Evolutionary conservation across 2,329 filamentous ascomycete genomes (phyloP), one percentile per base, ranked within the genome.

Genomic region (Aspergillus neotritici): DNA sequence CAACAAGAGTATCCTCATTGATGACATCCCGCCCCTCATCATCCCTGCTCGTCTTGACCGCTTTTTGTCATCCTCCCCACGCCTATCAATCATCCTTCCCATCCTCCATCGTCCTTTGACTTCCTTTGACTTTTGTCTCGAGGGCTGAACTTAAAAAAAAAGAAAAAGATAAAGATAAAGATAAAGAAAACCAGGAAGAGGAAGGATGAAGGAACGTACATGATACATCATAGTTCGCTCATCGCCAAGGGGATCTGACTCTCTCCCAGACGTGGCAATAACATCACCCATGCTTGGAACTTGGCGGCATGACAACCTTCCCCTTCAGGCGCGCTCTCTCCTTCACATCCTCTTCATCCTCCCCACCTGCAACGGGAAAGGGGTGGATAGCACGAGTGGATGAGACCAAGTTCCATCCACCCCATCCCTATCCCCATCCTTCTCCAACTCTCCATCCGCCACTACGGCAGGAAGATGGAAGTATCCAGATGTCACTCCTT

Each of bases 21-120:
- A n/a, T n/a, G n/a, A n/a, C 33, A 13, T 28, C 34, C 37, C 29
- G 17, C 34, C 28, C 37, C 31, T n/a, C n/a, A n/a, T n/a, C 3
- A 38, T 43, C 47, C 40, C 42, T 41, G 34, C 41, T 31, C 16
- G 31, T 16, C 45, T 47, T 52, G 50, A 54, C 52, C 52, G 52
- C 52, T 47, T 51, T 46, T 54, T 51, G 36, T 34, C n/a, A 31
- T 40, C 9, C n/a, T 15, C 29, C 21, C 29, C 21, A 25, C 39
- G 31, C 17, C 16, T 14, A 25, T 10, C 32, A 9, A 32, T 10
- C 25, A 34, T 33, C 32, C 39, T 25, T 41, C 14, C 16, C 25
- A 34, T 41, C 32, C 31, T 28, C 39, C 31, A 33, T 34, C 21
- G 9, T 25, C 21, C 21, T 25, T 25, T 25, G 21, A 9, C 7